A percentile compares a stretch with the other conserved stretches of the same genome.
Conservation (phyloP, 202 grass and related monocot species). For the Dendrocalamus latiflorus region DNA sequence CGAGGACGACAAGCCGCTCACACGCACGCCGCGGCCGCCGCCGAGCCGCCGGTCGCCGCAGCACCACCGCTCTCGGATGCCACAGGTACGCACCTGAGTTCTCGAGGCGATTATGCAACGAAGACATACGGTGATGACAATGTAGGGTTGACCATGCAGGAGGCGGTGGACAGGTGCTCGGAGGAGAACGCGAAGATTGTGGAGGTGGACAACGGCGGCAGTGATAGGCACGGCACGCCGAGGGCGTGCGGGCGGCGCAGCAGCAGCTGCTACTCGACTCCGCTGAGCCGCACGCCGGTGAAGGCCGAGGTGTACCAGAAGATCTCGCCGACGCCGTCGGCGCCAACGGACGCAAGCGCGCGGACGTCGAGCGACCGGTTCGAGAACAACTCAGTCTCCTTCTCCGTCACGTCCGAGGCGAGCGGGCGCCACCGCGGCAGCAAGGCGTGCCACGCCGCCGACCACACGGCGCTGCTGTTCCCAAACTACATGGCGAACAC, state of each 20-base stretch:
- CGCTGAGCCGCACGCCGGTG: conserved; percentile 12
- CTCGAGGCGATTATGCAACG: too few species aligned
- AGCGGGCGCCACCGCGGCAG: conserved; percentile 1
- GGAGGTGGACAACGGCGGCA: conserved; percentile 36
- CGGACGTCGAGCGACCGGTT: conserved; percentile 44
- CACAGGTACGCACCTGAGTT: background rate
- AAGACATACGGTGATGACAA: too few species aligned
- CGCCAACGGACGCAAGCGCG: conserved; percentile 43
- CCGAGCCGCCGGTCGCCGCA: conserved; percentile 45
- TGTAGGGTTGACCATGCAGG: background rate
- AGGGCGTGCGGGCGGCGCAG: background rate
- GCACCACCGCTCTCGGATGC: conserved; percentile 28
- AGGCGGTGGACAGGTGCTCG: background rate
- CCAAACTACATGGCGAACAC: conserved; percentile 80
- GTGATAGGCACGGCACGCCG: background rate
- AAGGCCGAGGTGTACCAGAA: conserved; percentile 5
- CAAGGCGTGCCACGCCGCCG: background rate
- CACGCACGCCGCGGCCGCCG: too few species aligned
- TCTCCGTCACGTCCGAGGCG: conserved; percentile 39
- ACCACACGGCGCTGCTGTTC: conserved; percentile 14
- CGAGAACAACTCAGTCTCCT: conserved; percentile 27
- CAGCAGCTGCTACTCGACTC: conserved; percentile 16
- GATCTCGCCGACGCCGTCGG: conserved; percentile 35
- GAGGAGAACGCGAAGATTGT: conserved; percentile 47
- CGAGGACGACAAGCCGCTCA: conserved; percentile 1